These are phyloP conservation scores for Mrakia frigida DNA, from an alignment of 768 basidiomycete species.

Conservation along the genomic window DNA sequence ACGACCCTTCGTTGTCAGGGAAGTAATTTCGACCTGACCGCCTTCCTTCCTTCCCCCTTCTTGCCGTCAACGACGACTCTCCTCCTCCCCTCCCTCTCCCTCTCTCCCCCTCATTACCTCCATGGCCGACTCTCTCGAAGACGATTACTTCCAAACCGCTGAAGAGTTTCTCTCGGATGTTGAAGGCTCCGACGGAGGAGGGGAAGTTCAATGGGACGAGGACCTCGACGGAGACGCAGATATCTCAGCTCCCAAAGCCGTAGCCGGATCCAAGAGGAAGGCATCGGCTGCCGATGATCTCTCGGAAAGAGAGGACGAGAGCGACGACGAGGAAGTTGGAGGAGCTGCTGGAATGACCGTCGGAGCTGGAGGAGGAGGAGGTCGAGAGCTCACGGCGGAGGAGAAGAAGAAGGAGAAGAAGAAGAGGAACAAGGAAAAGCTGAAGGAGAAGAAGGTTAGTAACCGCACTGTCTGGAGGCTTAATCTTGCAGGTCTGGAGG, in stretches of 20 bases:
- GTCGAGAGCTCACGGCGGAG: slow-evolving; percentile 24
- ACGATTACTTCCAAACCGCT: slow-evolving; percentile 28
- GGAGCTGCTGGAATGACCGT: neutral
- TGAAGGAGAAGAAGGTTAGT: slow-evolving; percentile 34
- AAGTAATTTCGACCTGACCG: no score
- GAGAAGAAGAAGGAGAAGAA: slow-evolving; percentile 34
- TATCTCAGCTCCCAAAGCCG: neutral
- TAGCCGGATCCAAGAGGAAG: slow-evolving; percentile 30
- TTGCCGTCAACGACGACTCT: no score
- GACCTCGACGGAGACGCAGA: slow-evolving; percentile 17
- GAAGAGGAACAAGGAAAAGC: slow-evolving; percentile 33
- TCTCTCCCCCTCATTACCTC: no score
- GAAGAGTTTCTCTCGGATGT: slow-evolving; percentile 30
- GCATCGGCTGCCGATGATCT: slow-evolving; percentile 1
- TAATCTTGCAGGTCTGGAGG: neutral
- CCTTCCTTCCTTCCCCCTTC: no score
- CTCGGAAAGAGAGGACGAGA: slow-evolving; percentile 13
- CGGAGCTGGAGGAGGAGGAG: slow-evolving; percentile 2
- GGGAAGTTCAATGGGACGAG: slow-evolving; percentile 9
- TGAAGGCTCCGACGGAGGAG: slow-evolving; percentile 17
- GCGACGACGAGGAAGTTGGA: slow-evolving; percentile 13
- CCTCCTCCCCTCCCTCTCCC: no score
- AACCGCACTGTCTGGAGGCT: neutral
- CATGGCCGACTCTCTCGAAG: slow-evolving; percentile 32
- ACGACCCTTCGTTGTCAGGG: no score